phyloP scores from a whole-genome alignment of 1,284 basidiomycete species.

The Neonothopanus nambi region DNA sequence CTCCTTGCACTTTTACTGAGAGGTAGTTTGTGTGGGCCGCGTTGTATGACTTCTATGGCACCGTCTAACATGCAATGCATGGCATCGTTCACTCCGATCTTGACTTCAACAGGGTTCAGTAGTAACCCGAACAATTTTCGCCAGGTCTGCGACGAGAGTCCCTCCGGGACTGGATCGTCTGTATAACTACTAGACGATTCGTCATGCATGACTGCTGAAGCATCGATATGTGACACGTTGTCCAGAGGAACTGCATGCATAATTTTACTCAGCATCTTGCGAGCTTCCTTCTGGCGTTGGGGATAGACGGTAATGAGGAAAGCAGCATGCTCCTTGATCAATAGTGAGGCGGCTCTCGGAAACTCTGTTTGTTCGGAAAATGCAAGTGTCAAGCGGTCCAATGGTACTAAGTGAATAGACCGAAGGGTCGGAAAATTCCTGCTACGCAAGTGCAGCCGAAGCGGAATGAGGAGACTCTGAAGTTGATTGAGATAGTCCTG shows the following conservation, averaged over 20 bases:
- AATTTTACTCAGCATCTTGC: background rate
- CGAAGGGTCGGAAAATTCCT: background rate
- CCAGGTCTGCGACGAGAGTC: conserved; percentile 2
- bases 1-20: background rate
- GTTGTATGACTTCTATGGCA: background rate
- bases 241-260: conserved; percentile 7
- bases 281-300: background rate
- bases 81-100: conserved; percentile 6
- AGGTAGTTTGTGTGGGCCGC: background rate
- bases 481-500: too few species aligned
- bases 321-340: background rate
- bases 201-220: background rate
- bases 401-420: background rate
- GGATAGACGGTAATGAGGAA: background rate
- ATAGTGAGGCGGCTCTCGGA: background rate
- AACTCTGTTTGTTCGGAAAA: background rate
- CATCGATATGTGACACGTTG: background rate
- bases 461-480: background rate
- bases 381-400: background rate
- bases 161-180: background rate
- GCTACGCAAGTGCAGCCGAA: background rate
- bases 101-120: background rate
- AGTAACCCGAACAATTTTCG: background rate
- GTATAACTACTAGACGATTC: too few species aligned
- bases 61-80: background rate